Evolutionary conservation across 371 early-diverging fungal genomes (phyloP).

Genomic region (Mortierella sp.): DNA sequence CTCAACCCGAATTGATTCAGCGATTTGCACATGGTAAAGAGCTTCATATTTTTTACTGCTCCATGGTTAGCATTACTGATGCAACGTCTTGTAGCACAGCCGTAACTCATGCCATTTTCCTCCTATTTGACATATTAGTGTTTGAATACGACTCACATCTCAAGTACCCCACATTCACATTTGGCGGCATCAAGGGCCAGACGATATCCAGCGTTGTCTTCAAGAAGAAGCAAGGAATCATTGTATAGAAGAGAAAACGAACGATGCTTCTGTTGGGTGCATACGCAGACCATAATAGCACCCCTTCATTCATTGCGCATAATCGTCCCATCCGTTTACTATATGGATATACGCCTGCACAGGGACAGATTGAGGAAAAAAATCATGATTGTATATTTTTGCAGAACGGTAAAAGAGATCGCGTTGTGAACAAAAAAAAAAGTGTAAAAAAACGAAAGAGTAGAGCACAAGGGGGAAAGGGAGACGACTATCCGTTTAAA

Average conservation of each 20-base stretch:
- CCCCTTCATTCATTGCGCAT: too few species aligned
- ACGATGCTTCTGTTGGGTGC: too few species aligned
- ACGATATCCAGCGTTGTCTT: constrained; percentile 88
- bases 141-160: constrained; percentile 77
- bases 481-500: constrained; percentile 57
- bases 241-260: background rate
- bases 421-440: constrained; percentile 4
- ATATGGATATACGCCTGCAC: too few species aligned
- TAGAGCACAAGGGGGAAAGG: background rate
- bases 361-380: background rate
- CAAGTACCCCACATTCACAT: constrained; percentile 84
- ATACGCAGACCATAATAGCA: too few species aligned
- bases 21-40: constrained; percentile 69
- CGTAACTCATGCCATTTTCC: background rate
- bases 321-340: too few species aligned
- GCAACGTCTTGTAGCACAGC: background rate
- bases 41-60: too few species aligned
- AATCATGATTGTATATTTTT: constrained; percentile 11
- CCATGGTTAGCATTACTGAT: too few species aligned
- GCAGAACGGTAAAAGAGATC: background rate
- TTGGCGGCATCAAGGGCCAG: constrained; percentile 90
- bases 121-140: constrained; percentile 43
- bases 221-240: constrained; percentile 54
- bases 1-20: constrained; percentile 81
- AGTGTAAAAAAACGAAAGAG: constrained; percentile 1